phyloP scores from a whole-genome alignment of 441 rosid genomes.

The Croton laevigatus region DNA sequence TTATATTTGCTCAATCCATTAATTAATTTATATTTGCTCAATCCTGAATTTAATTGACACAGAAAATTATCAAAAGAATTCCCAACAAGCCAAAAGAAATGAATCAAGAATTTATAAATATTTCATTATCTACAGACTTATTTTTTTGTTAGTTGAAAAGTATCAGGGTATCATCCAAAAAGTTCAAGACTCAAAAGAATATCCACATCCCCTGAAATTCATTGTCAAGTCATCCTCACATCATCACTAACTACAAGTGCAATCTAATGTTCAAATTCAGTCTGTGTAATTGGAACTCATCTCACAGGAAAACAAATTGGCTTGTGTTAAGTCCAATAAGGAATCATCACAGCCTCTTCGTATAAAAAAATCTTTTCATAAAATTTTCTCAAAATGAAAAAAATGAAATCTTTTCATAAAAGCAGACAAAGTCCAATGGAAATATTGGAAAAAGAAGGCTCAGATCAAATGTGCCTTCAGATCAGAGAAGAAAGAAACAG shows the following conservation, averaged over 20 bases:
- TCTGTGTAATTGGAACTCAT: too few relatives aligned
- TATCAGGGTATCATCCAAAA: not conserved
- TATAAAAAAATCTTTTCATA: too few relatives aligned
- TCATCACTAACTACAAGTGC: conserved; percentile 1
- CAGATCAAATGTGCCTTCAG: too few relatives aligned
- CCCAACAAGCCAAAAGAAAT: not conserved
- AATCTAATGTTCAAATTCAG: not conserved
- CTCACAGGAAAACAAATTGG: too few relatives aligned
- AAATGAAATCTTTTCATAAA: too few relatives aligned
- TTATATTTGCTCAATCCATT: conserved; percentile 4
- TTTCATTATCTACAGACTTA: not conserved
- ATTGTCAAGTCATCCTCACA: not conserved
- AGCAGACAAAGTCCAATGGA: too few relatives aligned
- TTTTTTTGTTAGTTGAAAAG: not conserved
- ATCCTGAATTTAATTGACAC: conserved; percentile 6
- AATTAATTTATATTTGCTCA: not conserved
- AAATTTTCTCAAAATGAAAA: too few relatives aligned
- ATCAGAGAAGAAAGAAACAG: too few relatives aligned
- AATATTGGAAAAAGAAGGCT: too few relatives aligned
- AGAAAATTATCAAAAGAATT: not conserved
- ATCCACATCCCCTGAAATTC: conserved; percentile 5
- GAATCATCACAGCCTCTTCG: too few relatives aligned
- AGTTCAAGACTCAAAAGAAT: conserved; percentile 11
- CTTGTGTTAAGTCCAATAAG: too few relatives aligned
- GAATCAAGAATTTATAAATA: not conserved